A percentile compares a stretch with the other conserved stretches of the same genome.
phyloP scores from a whole-genome alignment of 306 rosid species.

The Dryas alaskensis region DNA sequence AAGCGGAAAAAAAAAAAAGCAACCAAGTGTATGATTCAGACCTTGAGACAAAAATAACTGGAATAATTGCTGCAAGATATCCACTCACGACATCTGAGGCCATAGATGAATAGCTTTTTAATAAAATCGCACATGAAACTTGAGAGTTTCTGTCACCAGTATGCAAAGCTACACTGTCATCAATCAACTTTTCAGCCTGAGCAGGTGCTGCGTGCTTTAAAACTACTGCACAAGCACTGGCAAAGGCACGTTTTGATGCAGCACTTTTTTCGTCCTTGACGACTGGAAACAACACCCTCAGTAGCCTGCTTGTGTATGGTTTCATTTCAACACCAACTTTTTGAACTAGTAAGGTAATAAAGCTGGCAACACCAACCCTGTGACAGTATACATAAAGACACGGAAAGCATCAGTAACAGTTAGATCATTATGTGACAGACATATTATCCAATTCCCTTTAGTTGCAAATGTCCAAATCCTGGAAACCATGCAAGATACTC shows the following conservation, averaged over 20 bases:
- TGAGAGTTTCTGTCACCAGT: conserved; percentile 78
- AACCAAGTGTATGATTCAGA: conserved; percentile 33
- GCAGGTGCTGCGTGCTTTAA: conserved; percentile 54
- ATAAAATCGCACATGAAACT: conserved; percentile 77
- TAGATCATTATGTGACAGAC: background rate
- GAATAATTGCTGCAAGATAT: conserved; percentile 63
- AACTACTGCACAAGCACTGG: conserved; percentile 74
- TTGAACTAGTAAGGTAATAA: conserved; percentile 70
- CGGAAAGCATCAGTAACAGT: conserved; percentile 2
- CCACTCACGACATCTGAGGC: conserved; percentile 85
- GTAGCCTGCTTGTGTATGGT: conserved; percentile 71
- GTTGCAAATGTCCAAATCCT: background rate
- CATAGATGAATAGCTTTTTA: conserved; percentile 72
- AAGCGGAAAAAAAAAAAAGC: conserved; percentile 13
- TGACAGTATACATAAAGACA: conserved; percentile 8
- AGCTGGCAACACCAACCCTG: conserved; percentile 98
- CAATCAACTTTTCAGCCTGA: conserved; percentile 77
- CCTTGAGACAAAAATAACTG: conserved; percentile 85
- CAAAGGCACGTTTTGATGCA: conserved; percentile 85
- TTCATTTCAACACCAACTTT: conserved; percentile 76
- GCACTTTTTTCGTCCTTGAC: conserved; percentile 81
- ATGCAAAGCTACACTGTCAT: conserved; percentile 77
- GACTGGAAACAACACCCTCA: conserved; percentile 77
- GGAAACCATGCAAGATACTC: background rate
- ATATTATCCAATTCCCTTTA: background rate